These are phyloP conservation scores for Suillus weaverae DNA, from an alignment of 768 basidiomycete species.

Conservation along the genomic window DNA sequence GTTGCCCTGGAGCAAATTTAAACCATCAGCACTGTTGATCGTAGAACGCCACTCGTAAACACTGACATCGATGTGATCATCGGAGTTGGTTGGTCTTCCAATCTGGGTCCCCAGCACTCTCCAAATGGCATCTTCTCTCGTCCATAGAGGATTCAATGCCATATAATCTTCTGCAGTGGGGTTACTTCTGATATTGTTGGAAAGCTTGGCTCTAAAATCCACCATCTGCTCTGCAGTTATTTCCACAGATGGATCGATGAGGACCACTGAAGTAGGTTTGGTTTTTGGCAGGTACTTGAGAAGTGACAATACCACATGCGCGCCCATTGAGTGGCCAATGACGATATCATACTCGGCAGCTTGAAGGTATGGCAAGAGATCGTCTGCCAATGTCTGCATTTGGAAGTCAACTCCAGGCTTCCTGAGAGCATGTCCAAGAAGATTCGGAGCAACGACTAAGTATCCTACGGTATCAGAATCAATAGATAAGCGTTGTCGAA, in stretches of 20 bases:
- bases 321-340: constrained; percentile 26
- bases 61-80: constrained; percentile 10
- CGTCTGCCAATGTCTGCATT: not conserved
- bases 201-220: not conserved
- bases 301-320: constrained; percentile 13
- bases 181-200: not conserved
- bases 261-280: constrained; percentile 13
- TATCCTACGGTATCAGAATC: constrained; percentile 17
- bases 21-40: not conserved
- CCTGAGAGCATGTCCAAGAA: constrained; percentile 22
- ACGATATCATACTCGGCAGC: constrained; percentile 10
- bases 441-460: constrained; percentile 24
- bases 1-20: constrained; percentile 12
- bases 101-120: constrained; percentile 10
- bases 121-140: constrained; percentile 8
- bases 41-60: not conserved
- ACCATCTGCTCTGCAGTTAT: constrained; percentile 2
- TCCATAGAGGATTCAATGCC: constrained; percentile 11
- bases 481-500: not conserved
- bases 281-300: constrained; percentile 16
- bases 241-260: constrained; percentile 21
- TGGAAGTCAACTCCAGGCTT: not conserved
- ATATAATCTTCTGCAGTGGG: constrained; percentile 3
- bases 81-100: constrained; percentile 6
- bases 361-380: constrained; percentile 1